These are phyloP conservation scores for Infundibulicybe gibba DNA, from an alignment of 768 basidiomycete genomes.

Conservation along the genomic window DNA sequence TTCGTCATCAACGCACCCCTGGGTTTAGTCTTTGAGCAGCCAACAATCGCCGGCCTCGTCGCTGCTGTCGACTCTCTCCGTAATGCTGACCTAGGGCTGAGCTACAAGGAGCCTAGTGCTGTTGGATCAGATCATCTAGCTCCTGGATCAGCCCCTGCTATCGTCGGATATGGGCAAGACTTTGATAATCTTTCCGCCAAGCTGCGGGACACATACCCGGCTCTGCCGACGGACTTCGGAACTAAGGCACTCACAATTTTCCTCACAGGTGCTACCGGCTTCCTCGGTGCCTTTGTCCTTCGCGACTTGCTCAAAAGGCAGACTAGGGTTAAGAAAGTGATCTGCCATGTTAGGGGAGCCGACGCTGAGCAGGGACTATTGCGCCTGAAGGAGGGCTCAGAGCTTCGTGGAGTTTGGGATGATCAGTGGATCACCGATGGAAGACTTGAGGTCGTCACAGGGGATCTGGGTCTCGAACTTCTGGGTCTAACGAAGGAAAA, in stretches of 20 bases:
- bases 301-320: slow-evolving; percentile 66
- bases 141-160: slow-evolving; percentile 2
- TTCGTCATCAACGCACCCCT: slow-evolving; percentile 91
- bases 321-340: slow-evolving; percentile 74
- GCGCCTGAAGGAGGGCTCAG: slow-evolving; percentile 68
- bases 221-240: slow-evolving; percentile 55
- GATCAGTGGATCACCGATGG: slow-evolving; percentile 72
- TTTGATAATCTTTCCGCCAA: slow-evolving; percentile 55
- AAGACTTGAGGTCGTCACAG: slow-evolving; percentile 74
- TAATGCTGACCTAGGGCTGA: slow-evolving; percentile 77
- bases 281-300: slow-evolving; percentile 91
- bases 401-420: slow-evolving; percentile 85
- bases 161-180: slow-evolving; percentile 67
- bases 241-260: slow-evolving; percentile 70
- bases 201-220: slow-evolving; percentile 59
- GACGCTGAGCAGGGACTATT: slow-evolving; percentile 56
- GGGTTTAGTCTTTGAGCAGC: slow-evolving; percentile 86
- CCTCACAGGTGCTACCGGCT: slow-evolving; percentile 96
- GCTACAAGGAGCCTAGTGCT: slow-evolving; percentile 7
- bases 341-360: slow-evolving; percentile 86
- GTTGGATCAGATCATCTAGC: background rate
- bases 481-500: slow-evolving; percentile 66
- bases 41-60: slow-evolving; percentile 79
- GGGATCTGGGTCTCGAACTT: slow-evolving; percentile 72
- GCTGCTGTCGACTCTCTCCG: slow-evolving; percentile 70